Base-by-base conservation (phyloP, 495 filamentous ascomycete species). In the Chlorociboria aeruginascens region DNA sequence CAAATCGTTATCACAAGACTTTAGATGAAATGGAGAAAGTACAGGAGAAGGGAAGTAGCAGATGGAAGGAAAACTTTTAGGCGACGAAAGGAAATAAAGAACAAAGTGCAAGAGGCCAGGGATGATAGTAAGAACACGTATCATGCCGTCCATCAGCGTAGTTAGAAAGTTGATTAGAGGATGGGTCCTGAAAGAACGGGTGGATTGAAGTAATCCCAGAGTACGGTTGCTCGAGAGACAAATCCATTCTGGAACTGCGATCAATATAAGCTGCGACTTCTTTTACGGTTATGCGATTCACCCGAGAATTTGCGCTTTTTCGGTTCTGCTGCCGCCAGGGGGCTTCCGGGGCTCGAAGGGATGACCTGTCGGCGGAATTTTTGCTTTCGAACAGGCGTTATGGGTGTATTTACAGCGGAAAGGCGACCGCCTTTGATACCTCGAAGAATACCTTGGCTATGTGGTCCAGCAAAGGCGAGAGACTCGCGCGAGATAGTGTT, bases 391-490 rank as follows among this genome's bases (percentile, higher is more conserved):
- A 68, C 57, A 3, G 74, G 72, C 3, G 73, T 75, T 48, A 78
- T 74, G 38, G 74, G 72, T 3, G 69, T 61, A n/a, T 70, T 69
- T 39, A 72, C 74, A 43, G 72, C 68, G 55, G 69, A 66, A 54
- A 77, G 61, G 42, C 73, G 70, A 44, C 68, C 72, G 41, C 64
- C 60, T 56, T 78, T 80, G 63, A 79, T 72, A 45, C 74, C 73
- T 10, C 68, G 59, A 35, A 78, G 61, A 3, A 69, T 66, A 45
- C 68, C 66, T 54, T 69, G 58, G 47, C 65, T 61, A 51, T 67
- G 70, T 1, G 78, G 81, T 8, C 63, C 65, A 9, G 68, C 64
- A 47, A 78, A 78, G 6, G 69, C 70, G 28, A 76, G 65, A 7
- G 70, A 73, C 17, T 73, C 74, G 4, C 28, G 32, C 12, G 71